Conservation (phyloP, 495 filamentous ascomycete species). For the Lepidopterella palustris region DNA sequence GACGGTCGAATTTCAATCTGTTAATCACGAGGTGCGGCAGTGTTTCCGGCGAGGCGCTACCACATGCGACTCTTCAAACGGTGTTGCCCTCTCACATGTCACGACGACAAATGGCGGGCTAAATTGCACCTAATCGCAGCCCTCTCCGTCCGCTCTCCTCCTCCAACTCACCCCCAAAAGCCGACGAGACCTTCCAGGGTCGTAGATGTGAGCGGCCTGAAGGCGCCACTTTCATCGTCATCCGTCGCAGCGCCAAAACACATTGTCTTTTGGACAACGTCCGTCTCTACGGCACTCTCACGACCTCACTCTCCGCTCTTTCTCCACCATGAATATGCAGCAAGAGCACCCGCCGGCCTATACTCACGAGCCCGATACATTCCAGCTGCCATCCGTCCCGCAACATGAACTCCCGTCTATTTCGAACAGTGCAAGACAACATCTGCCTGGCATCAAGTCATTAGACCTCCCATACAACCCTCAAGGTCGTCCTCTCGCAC, state of each 20-base stretch:
- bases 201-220: not conserved
- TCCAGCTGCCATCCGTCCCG: slow-evolving; percentile 27
- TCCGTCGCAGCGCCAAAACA: not conserved
- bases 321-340: slow-evolving; percentile 8
- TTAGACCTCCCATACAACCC: slow-evolving; percentile 2
- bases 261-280: not conserved
- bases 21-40: too few species aligned
- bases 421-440: not conserved
- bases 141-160: not conserved
- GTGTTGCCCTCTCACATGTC: too few species aligned
- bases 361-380: slow-evolving; percentile 18
- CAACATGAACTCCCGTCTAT: slow-evolving; percentile 8
- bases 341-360: slow-evolving; percentile 22
- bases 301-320: not conserved
- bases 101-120: not conserved
- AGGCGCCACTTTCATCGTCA: not conserved
- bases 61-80: too few species aligned
- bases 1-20: too few species aligned
- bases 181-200: not conserved
- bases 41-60: too few species aligned
- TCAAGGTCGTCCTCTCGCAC: not conserved
- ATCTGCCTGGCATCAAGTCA: slow-evolving; percentile 26
- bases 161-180: not conserved
- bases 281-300: too few species aligned
- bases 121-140: not conserved